Base-by-base conservation (phyloP, 2,329 filamentous ascomycete genomes). In the Diatrype stigma region DNA sequence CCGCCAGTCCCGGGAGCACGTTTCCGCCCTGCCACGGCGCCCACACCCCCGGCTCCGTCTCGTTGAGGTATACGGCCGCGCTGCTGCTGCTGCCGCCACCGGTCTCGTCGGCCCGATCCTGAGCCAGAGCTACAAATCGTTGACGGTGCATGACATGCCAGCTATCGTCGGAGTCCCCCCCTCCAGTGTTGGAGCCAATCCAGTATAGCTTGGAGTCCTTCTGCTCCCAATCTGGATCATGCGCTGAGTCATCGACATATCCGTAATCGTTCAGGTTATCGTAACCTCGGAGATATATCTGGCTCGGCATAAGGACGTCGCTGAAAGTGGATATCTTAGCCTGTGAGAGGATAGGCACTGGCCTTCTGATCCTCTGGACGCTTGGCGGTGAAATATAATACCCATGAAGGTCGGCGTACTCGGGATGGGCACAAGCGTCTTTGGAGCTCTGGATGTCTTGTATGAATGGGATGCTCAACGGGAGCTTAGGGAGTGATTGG, bases 141-240 rank as follows among this genome's bases (percentile, higher is more conserved):
- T 81, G 76, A 1, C 80, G 71, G 19, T 82, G 79, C 38, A 69
- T 73, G 1, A 62, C 46, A 1, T 54, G 55, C 77, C 77, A 80
- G 0, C 60, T 49, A 2, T 62, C 54, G 10, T 65, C 60, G 0
- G 54, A 53, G 0, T 63, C 66, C 37, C 66, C 73, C 0, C 72
- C 78, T 2, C 80, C 81, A 0, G 80, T 82, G 0, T 72, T 80
- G 0, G 75, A 79, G 0, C 81, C 81, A 0, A 75, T 73, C 81
- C 81, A 84, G 60, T 83, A 84, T 0, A 83, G 58, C 2, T 72
- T 73, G 34, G 76, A 73, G 1, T 56, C 56, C 56, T 84, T 85
- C 6, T 67, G 45, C 0, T 74, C 62, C 79, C 79, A 84, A 0
- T 65, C 59, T 0, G 72, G 37, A 51, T 82, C 80, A 2, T 66